Conservation (phyloP, 495 filamentous ascomycete genomes). For the Neurospora terricola region DNA sequence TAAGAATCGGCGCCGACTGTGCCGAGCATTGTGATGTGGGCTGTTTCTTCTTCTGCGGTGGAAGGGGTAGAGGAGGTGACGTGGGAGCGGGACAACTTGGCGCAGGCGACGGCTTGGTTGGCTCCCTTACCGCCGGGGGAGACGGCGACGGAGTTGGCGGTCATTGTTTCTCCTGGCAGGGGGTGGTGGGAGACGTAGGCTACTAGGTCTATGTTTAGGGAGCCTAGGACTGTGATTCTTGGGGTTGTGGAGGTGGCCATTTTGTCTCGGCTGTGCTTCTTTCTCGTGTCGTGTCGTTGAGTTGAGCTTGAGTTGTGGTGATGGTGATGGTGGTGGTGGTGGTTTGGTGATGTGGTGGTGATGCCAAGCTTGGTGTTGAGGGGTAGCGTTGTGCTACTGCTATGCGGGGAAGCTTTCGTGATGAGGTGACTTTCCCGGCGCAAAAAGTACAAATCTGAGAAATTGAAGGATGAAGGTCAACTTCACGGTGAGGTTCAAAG, state of each 20-base stretch:
- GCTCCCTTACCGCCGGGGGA: constrained; percentile 89
- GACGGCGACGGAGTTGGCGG: constrained; percentile 62
- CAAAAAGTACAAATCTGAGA: background rate
- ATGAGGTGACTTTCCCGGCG: background rate
- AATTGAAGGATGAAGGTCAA: background rate
- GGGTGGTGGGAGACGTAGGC: constrained; percentile 79
- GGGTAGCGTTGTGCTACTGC: background rate
- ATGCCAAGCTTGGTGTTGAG: background rate
- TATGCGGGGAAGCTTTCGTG: background rate
- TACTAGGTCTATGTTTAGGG: constrained; percentile 87
- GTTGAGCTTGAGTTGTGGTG: background rate
- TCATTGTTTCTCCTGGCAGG: constrained; percentile 76
- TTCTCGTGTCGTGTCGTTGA: background rate
- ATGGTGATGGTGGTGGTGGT: background rate
- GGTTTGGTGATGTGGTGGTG: background rate
- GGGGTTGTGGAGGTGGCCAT: constrained; percentile 14
- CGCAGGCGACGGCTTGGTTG: constrained; percentile 83
- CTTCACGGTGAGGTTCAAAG: background rate
- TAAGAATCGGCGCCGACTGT: constrained; percentile 67
- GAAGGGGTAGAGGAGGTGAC: background rate
- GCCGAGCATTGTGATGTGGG: constrained; percentile 70
- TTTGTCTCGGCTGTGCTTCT: background rate
- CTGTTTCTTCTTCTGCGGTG: constrained; percentile 15
- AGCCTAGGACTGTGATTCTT: constrained; percentile 72
- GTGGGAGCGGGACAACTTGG: constrained; percentile 33